Evolutionary conservation across 2,329 filamentous ascomycete genomes (phyloP).

Genomic region (Akanthomyces dipterigenus): DNA sequence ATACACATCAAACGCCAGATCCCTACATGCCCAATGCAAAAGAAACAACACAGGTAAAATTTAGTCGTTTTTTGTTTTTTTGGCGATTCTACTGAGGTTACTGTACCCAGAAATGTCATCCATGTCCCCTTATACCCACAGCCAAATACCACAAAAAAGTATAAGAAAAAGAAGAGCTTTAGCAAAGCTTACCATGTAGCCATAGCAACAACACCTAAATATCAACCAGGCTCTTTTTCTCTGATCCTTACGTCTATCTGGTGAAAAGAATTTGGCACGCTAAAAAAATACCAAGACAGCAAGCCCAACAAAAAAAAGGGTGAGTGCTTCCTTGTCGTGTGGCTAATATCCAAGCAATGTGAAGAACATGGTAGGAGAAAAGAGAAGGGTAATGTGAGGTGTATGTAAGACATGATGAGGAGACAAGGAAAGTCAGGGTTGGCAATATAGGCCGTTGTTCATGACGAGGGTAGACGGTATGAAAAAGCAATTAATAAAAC

Average conservation of each 20-base stretch:
- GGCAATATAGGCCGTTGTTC: neutral
- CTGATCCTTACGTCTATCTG: neutral
- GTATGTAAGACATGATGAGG: neutral
- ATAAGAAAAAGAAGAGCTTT: neutral
- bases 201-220: slow-evolving; percentile 3
- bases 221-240: neutral
- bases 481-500: neutral
- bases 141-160: neutral
- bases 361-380: neutral
- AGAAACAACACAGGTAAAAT: neutral
- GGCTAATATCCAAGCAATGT: slow-evolving; percentile 4
- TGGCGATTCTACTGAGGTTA: neutral
- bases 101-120: neutral
- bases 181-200: neutral
- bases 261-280: neutral
- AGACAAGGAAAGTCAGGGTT: neutral
- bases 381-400: neutral
- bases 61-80: neutral
- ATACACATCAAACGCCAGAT: too few relatives aligned
- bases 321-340: neutral
- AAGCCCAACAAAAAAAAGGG: neutral
- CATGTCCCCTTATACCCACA: neutral
- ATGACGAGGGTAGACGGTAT: neutral
- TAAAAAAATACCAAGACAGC: neutral
- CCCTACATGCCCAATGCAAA: neutral